Evolutionary conservation across 2,329 filamentous ascomycete genomes (phyloP).

Genomic region (Fusarium nematophilum): DNA sequence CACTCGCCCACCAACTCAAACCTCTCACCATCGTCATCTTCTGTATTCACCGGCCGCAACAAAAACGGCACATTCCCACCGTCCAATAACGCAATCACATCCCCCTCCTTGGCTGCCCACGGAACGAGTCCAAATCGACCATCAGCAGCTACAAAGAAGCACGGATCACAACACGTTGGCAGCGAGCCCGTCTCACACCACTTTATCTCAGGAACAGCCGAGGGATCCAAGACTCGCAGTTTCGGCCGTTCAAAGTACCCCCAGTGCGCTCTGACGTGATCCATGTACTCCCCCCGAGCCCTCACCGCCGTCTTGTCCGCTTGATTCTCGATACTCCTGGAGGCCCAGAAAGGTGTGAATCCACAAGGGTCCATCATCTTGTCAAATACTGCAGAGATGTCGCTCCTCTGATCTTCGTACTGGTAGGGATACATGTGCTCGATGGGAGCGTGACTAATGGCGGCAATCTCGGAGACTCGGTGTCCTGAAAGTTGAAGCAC

Average conservation of each 20-base stretch:
- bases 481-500: constrained; percentile 11
- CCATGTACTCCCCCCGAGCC: constrained; percentile 15
- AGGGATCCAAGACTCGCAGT: neutral
- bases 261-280: constrained; percentile 26
- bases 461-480: constrained; percentile 4
- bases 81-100: constrained; percentile 15
- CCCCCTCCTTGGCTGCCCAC: constrained; percentile 23
- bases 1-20: constrained; percentile 30
- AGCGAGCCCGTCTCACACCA: constrained; percentile 14
- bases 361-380: constrained; percentile 29
- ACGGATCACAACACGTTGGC: constrained; percentile 11
- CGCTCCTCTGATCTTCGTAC: neutral
- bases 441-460: constrained; percentile 17
- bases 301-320: neutral
- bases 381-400: constrained; percentile 15
- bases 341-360: constrained; percentile 19
- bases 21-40: neutral
- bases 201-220: fast-evolving
- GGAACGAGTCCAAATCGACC: constrained; percentile 25
- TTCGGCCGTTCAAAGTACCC: neutral
- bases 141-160: constrained; percentile 22
- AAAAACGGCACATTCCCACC: constrained; percentile 31
- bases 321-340: neutral
- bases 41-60: neutral
- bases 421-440: constrained; percentile 25